These are phyloP conservation scores for Candida koratica DNA, from an alignment of 805 yeast genomes.

Conservation along the genomic window DNA sequence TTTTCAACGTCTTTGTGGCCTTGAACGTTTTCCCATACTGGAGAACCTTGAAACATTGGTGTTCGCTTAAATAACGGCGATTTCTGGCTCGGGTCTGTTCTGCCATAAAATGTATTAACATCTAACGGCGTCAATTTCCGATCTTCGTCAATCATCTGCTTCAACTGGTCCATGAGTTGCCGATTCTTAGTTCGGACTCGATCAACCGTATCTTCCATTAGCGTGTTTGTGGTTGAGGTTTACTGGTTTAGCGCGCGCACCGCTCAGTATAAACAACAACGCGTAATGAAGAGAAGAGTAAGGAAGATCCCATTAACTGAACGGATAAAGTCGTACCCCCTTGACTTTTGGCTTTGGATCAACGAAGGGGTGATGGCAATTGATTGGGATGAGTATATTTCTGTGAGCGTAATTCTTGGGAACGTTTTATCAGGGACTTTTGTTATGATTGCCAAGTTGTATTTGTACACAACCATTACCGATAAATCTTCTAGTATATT, in stretches of 20 bases:
- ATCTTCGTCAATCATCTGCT: slow-evolving; percentile 12
- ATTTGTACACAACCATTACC: slow-evolving; percentile 24
- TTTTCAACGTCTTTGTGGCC: neutral
- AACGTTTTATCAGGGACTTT: slow-evolving; percentile 10
- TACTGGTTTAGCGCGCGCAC: slow-evolving; percentile 1
- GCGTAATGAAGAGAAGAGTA: slow-evolving; percentile 13
- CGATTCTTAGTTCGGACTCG: slow-evolving; percentile 12
- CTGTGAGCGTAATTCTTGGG: slow-evolving; percentile 32
- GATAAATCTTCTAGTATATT: slow-evolving; percentile 31
- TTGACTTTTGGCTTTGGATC: slow-evolving; percentile 32
- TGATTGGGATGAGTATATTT: slow-evolving; percentile 39
- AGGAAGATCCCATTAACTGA: slow-evolving; percentile 14
- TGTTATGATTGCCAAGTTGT: slow-evolving; percentile 18
- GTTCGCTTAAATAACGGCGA: neutral
- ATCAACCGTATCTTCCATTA: slow-evolving; percentile 15
- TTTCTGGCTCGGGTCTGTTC: neutral
- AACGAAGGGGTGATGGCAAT: slow-evolving; percentile 37
- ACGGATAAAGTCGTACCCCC: slow-evolving; percentile 32
- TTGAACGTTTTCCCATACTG: too few relatives aligned
- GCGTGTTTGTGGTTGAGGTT: neutral
- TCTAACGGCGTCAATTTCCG: slow-evolving; percentile 9
- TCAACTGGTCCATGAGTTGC: slow-evolving; percentile 12
- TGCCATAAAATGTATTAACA: slow-evolving; percentile 1
- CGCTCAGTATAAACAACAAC: slow-evolving; percentile 1
- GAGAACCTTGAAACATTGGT: neutral